Conservation (phyloP, 495 filamentous ascomycete genomes). For the Platismatia glauca region DNA sequence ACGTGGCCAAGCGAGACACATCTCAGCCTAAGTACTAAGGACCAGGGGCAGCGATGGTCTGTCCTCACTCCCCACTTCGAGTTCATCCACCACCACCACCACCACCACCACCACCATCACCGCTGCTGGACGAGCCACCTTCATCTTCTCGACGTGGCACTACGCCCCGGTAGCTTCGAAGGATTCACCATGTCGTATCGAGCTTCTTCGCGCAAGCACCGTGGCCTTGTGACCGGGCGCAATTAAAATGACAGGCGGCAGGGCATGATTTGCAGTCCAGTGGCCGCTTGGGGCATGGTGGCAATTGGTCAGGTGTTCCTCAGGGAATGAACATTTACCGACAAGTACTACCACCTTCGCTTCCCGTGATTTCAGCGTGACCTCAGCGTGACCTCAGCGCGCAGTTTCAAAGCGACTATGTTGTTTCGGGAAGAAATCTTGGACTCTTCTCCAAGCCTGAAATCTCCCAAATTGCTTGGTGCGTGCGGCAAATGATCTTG, state of each 20-base stretch:
- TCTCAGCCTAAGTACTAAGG: too few species aligned
- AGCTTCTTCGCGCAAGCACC: not conserved
- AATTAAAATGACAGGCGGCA: constrained; percentile 8
- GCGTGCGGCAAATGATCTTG: not conserved
- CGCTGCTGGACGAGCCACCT: not conserved
- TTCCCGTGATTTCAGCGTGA: not conserved
- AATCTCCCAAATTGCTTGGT: not conserved
- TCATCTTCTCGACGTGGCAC: not conserved
- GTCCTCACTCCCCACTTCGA: too few species aligned
- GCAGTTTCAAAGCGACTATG: not conserved
- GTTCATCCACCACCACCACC: not conserved
- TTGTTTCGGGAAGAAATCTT: too few species aligned
- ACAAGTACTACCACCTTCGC: not conserved
- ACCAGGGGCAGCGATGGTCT: too few species aligned
- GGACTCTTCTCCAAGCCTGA: not conserved
- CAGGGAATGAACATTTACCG: not conserved
- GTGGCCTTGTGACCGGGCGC: not conserved
- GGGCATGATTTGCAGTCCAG: not conserved
- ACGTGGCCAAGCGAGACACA: too few species aligned
- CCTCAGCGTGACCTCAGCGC: not conserved
- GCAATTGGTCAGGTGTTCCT: constrained; percentile 1
- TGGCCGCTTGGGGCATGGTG: constrained; percentile 10
- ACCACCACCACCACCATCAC: not conserved
- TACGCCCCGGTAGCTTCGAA: not conserved
- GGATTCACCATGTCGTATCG: not conserved